Conservation (phyloP, 371 early-diverging fungal genomes). For the Actinomucor elegans region DNA sequence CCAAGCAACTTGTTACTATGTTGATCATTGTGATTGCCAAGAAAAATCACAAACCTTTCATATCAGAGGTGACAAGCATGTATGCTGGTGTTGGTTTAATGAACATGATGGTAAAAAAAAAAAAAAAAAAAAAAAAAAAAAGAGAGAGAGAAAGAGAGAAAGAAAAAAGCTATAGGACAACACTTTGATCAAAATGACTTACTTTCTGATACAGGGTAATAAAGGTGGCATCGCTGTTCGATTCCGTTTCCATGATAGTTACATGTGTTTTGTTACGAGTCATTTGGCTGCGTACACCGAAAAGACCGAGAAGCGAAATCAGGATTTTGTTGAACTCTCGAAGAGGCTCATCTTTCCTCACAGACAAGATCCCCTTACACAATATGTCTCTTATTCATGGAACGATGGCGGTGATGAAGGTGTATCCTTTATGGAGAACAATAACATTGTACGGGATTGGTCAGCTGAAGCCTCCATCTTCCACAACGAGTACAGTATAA, state of each 20-base stretch:
- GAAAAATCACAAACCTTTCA: conserved; percentile 42
- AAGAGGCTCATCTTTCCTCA: conserved; percentile 67
- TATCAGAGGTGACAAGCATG: conserved; percentile 61
- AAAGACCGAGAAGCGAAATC: conserved; percentile 82
- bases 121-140: not conserved
- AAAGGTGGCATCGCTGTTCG: conserved; percentile 91
- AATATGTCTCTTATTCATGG: conserved; percentile 41
- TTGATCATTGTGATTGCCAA: conserved; percentile 81
- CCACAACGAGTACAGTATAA: conserved; percentile 65
- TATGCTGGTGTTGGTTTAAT: conserved; percentile 78
- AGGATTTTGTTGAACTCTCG: conserved; percentile 84
- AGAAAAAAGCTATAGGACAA: too few relatives aligned
- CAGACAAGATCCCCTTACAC: conserved; percentile 19
- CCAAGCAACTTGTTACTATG: conserved; percentile 85
- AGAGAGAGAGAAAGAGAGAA: not conserved
- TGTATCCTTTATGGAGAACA: conserved; percentile 35
- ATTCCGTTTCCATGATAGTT: conserved; percentile 75
- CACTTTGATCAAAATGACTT: too few relatives aligned
- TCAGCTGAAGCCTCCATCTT: conserved; percentile 54
- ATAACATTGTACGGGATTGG: conserved; percentile 34
- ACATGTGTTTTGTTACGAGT: conserved; percentile 83
- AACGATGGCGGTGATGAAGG: conserved; percentile 53
- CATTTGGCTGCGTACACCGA: conserved; percentile 88
- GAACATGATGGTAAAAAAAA: conserved; percentile 67
- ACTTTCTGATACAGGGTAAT: conserved; percentile 68